These are phyloP conservation scores for Vitis cinerea DNA, from an alignment of 164 flowering plant genomes.

Conservation along the genomic window DNA sequence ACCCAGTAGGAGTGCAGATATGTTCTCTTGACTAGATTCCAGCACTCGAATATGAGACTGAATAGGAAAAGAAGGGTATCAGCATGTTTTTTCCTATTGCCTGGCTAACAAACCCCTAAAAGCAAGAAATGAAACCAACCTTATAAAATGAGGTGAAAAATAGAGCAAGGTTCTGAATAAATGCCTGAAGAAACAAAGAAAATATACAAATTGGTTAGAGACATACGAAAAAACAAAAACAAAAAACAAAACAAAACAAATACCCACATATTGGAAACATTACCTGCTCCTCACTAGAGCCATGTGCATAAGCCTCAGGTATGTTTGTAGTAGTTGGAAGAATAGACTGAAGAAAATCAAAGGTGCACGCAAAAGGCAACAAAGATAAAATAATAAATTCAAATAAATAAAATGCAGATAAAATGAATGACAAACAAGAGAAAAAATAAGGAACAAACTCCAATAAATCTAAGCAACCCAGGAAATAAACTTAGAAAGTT, in stretches of 20 bases:
- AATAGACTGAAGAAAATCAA: slow-evolving; percentile 42
- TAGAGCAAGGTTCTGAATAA: slow-evolving; percentile 90
- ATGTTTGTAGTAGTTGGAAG: slow-evolving; percentile 75
- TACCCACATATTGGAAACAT: background rate
- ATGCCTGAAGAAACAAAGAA: slow-evolving; percentile 57
- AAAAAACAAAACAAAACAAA: background rate
- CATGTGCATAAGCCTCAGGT: slow-evolving; percentile 89
- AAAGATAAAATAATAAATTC: background rate
- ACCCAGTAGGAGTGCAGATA: slow-evolving; percentile 67
- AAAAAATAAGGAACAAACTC: background rate
- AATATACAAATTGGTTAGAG: background rate
- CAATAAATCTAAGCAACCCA: background rate
- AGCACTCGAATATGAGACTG: slow-evolving; percentile 88
- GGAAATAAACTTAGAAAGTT: too few species aligned
- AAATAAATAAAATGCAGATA: background rate
- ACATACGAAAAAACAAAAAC: background rate
- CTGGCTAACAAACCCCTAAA: background rate
- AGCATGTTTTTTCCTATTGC: background rate
- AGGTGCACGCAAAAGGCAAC: background rate
- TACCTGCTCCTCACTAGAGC: slow-evolving; percentile 90
- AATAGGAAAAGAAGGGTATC: slow-evolving; percentile 13
- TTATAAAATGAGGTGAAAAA: slow-evolving; percentile 93
- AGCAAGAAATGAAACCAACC: slow-evolving; percentile 36
- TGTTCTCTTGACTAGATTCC: slow-evolving; percentile 68
- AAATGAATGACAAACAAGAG: background rate